Evolutionary conservation across 345 rosid species (phyloP).

Genomic region (Moricandia moricandioides): DNA sequence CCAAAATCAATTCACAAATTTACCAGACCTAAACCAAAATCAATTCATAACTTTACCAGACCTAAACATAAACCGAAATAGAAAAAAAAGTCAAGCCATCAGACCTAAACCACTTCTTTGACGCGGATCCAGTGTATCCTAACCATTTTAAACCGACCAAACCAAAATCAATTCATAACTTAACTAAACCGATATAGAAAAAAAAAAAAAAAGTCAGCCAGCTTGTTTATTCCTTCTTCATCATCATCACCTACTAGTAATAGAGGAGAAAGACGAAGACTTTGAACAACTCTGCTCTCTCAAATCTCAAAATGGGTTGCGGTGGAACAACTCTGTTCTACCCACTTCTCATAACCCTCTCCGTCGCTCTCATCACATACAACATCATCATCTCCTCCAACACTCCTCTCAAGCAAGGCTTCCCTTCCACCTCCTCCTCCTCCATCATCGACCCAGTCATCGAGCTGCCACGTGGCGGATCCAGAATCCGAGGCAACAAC

Average conservation of each 20-base stretch:
- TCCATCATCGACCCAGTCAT: constrained; percentile 59
- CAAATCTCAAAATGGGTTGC: constrained; percentile 59
- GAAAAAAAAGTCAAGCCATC: too few species aligned
- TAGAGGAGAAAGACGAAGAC: constrained; percentile 26
- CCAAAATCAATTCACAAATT: too few species aligned
- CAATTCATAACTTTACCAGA: too few species aligned
- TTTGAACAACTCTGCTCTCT: constrained; percentile 21
- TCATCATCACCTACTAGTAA: neutral
- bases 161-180: neutral
- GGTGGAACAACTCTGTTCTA: constrained; percentile 57
- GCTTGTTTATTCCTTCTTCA: neutral
- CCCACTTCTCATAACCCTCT: constrained; percentile 59
- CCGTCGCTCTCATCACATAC: constrained; percentile 91
- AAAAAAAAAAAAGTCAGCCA: neutral
- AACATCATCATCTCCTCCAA: constrained; percentile 92
- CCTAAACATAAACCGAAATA: too few species aligned
- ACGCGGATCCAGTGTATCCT: too few species aligned
- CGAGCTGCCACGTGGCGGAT: constrained; percentile 63
- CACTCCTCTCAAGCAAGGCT: constrained; percentile 79
- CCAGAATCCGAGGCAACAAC: constrained; percentile 28
- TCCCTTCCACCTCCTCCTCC: constrained; percentile 47
- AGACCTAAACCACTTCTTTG: too few species aligned
- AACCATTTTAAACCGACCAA: neutral
- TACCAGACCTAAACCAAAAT: too few species aligned
- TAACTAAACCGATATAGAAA: neutral